Percentiles rank a stretch among this genome's conserved stretches.
Evolutionary conservation across 1,284 basidiomycete species (phyloP).

Genomic region (Pulchroboletus neoregius): DNA sequence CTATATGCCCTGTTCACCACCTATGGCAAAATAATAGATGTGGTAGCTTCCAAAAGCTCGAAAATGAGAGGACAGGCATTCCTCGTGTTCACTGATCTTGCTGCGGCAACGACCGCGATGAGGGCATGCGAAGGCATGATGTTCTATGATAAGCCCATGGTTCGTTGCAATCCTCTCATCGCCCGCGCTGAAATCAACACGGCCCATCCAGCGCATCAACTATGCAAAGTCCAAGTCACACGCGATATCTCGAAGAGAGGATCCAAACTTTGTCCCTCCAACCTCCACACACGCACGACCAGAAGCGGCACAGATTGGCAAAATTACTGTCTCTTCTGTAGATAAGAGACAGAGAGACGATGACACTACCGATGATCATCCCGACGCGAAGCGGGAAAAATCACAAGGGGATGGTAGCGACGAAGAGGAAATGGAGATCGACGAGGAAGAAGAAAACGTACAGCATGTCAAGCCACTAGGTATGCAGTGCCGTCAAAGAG

Average conservation of each 20-base stretch:
- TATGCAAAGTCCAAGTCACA: slow-evolving; percentile 86
- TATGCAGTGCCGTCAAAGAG: slow-evolving; percentile 36
- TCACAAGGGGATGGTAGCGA: slow-evolving; percentile 60
- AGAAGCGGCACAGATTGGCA: slow-evolving; percentile 39
- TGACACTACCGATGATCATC: slow-evolving; percentile 50
- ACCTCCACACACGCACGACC: slow-evolving; percentile 55
- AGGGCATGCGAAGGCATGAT: slow-evolving; percentile 85
- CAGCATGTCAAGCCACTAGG: slow-evolving; percentile 38
- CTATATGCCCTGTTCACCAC: slow-evolving; percentile 90
- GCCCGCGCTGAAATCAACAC: slow-evolving; percentile 13
- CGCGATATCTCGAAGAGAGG: slow-evolving; percentile 70
- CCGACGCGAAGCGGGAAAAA: slow-evolving; percentile 65
- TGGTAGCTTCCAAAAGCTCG: slow-evolving; percentile 85
- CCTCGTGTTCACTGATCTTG: slow-evolving; percentile 89
- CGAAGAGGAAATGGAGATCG: slow-evolving; percentile 84
- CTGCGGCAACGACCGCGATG: slow-evolving; percentile 86
- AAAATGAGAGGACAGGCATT: slow-evolving; percentile 96
- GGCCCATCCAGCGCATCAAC: slow-evolving; percentile 62
- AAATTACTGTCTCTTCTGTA: slow-evolving; percentile 32
- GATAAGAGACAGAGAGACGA: slow-evolving; percentile 70
- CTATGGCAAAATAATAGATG: slow-evolving; percentile 91
- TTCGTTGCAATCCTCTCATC: slow-evolving; percentile 40
- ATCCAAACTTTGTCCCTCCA: slow-evolving; percentile 70
- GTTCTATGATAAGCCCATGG: slow-evolving; percentile 91
- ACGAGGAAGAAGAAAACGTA: slow-evolving; percentile 65